Evolutionary conservation across 2,329 filamentous ascomycete genomes (phyloP).

Genomic region (Neonectria sp.): DNA sequence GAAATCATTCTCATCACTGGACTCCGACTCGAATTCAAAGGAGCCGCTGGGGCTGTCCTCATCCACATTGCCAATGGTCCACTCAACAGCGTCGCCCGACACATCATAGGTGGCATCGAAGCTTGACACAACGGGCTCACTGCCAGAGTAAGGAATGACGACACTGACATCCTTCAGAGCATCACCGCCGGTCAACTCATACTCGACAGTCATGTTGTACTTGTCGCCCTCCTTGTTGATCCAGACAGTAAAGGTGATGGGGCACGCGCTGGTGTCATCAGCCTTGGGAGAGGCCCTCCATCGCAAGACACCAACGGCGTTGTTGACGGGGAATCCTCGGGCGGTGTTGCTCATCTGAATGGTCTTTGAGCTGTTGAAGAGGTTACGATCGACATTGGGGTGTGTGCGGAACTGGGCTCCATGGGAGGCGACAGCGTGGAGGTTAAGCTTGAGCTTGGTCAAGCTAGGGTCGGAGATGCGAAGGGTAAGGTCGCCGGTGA

Average conservation of each 20-base stretch:
- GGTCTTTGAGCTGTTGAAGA: constrained; percentile 85
- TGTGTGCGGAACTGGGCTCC: constrained; percentile 95
- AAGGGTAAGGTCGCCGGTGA: constrained; percentile 93
- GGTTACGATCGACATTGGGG: constrained; percentile 92
- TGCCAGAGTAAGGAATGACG: constrained; percentile 86
- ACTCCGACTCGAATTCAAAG: constrained; percentile 96
- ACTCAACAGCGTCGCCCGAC: constrained; percentile 92
- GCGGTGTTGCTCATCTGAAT: constrained; percentile 92
- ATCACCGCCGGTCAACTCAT: constrained; percentile 89
- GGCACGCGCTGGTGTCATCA: constrained; percentile 85
- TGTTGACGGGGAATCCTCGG: constrained; percentile 95
- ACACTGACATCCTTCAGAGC: constrained; percentile 87
- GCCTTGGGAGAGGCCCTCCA: constrained; percentile 90
- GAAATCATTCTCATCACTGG: constrained; percentile 91
- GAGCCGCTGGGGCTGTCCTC: constrained; percentile 86
- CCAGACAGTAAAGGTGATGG: constrained; percentile 98
- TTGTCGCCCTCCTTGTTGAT: constrained; percentile 90
- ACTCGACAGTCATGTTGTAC: constrained; percentile 94
- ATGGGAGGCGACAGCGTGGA: constrained; percentile 82
- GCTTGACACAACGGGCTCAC: constrained; percentile 90
- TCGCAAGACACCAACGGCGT: constrained; percentile 91
- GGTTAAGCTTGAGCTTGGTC: constrained; percentile 90
- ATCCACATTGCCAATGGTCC: constrained; percentile 90
- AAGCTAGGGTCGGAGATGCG: constrained; percentile 90
- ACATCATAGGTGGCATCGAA: constrained; percentile 97